Conservation (phyloP, 78 protist species). For the Dictyostelium brefeldianum region DNA sequence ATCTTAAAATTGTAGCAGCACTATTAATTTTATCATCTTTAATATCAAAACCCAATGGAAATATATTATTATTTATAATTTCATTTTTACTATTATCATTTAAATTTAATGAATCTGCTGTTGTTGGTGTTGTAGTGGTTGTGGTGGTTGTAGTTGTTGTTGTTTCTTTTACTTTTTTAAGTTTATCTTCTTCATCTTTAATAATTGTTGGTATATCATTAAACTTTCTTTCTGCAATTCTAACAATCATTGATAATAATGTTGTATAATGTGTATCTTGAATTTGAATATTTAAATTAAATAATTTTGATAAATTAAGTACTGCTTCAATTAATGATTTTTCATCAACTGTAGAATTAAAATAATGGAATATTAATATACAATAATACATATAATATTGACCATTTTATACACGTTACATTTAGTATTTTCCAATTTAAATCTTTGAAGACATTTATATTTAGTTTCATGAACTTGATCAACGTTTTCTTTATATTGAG, state of each 20-base stretch:
- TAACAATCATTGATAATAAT: slow-evolving; percentile 18
- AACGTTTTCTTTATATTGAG: slow-evolving; percentile 37
- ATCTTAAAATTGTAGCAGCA: slow-evolving; percentile 69
- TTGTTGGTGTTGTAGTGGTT: slow-evolving; percentile 11
- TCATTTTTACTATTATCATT: slow-evolving; percentile 42
- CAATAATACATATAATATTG: no score
- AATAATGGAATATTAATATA: no score
- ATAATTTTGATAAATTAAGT: slow-evolving; percentile 32
- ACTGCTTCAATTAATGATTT: slow-evolving; percentile 21
- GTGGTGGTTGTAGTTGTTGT: slow-evolving; percentile 20
- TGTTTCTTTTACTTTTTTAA: slow-evolving; percentile 5
- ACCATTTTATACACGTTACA: slow-evolving; percentile 8
- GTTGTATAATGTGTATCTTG: slow-evolving; percentile 8
- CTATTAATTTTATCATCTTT: slow-evolving; percentile 68
- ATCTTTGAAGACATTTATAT: slow-evolving; percentile 73
- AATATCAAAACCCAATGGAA: slow-evolving; percentile 66
- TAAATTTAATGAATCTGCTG: background rate
- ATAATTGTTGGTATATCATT: slow-evolving; percentile 3
- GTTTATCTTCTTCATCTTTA: background rate
- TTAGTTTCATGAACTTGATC: slow-evolving; percentile 78
- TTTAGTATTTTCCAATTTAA: slow-evolving; percentile 36
- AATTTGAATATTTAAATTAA: slow-evolving; percentile 32
- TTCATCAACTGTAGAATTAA: slow-evolving; percentile 6
- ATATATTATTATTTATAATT: slow-evolving; percentile 43
- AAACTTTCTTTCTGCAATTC: slow-evolving; percentile 77